These are phyloP conservation scores for Termitomyces titanicus DNA, from an alignment of 768 basidiomycete genomes.

Conservation along the genomic window DNA sequence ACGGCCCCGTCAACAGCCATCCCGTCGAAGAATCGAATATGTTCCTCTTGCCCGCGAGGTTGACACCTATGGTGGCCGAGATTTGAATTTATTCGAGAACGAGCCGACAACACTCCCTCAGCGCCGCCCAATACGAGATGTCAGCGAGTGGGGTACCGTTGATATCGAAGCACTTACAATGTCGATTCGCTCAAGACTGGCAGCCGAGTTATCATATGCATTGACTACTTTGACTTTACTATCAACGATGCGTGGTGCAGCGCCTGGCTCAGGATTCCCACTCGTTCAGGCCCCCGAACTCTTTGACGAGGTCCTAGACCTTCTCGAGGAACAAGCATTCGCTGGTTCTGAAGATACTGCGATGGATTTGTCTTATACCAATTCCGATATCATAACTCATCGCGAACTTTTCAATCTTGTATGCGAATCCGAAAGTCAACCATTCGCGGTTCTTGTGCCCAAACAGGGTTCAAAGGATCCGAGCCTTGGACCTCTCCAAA, in stretches of 20 bases:
- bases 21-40: conserved; percentile 85
- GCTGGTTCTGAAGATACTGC: conserved; percentile 37
- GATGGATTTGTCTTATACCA: conserved; percentile 23
- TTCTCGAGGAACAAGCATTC: conserved; percentile 82
- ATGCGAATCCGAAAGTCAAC: conserved; percentile 52
- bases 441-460: conserved; percentile 53
- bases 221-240: conserved; percentile 83
- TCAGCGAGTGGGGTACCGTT: conserved; percentile 84
- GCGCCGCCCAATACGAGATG: conserved; percentile 59
- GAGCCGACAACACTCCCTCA: conserved; percentile 52
- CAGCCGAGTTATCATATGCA: conserved; percentile 84
- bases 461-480: conserved; percentile 50
- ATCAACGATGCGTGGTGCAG: conserved; percentile 69
- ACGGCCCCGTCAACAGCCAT: conserved; percentile 44
- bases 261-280: conserved; percentile 67
- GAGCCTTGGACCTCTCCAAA: conserved; percentile 55
- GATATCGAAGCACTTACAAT: conserved; percentile 94
- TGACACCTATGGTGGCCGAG: conserved; percentile 78
- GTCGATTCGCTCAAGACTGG: conserved; percentile 83
- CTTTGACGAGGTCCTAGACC: conserved; percentile 81
- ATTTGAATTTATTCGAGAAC: conserved; percentile 61
- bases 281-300: conserved; percentile 76
- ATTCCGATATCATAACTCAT: conserved; percentile 52
- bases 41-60: conserved; percentile 74
- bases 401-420: conserved; percentile 58